Percentiles rank a stretch among this genome's conserved stretches.
These are phyloP conservation scores for Drosera spatulata DNA, from an alignment of 179 eudicot genomes.

Conservation along the genomic window DNA sequence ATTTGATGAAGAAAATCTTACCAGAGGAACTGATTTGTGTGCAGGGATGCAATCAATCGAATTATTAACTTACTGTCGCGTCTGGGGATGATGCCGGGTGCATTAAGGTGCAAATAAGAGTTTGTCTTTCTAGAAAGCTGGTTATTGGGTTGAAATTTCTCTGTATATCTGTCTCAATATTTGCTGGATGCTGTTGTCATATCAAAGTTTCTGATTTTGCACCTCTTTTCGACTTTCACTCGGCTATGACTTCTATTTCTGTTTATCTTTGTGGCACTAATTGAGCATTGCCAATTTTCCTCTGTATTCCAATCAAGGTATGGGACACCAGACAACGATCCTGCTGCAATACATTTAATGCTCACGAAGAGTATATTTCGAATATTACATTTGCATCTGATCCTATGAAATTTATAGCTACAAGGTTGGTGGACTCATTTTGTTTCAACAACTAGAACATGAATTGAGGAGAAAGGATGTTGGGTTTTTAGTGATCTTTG, in stretches of 20 bases:
- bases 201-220: background rate
- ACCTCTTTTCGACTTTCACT: background rate
- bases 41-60: conserved; percentile 78
- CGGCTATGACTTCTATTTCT: background rate
- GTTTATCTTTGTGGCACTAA: background rate
- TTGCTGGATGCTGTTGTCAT: no score
- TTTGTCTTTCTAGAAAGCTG: background rate
- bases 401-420: conserved; percentile 66
- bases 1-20: background rate
- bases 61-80: conserved; percentile 75
- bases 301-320: conserved; percentile 27
- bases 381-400: conserved; percentile 79
- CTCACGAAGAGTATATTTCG: conserved; percentile 81
- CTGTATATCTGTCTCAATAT: background rate
- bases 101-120: conserved; percentile 48
- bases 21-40: background rate
- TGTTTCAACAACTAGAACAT: background rate
- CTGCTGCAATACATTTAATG: conserved; percentile 61
- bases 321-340: conserved; percentile 97
- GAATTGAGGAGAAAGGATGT: background rate
- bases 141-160: background rate
- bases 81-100: conserved; percentile 97
- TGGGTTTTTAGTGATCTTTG: background rate
- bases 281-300: background rate
- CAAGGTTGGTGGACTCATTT: conserved; percentile 43